These are phyloP conservation scores for Luvunga scandens DNA, from an alignment of 345 rosid genomes.

Conservation along the genomic window DNA sequence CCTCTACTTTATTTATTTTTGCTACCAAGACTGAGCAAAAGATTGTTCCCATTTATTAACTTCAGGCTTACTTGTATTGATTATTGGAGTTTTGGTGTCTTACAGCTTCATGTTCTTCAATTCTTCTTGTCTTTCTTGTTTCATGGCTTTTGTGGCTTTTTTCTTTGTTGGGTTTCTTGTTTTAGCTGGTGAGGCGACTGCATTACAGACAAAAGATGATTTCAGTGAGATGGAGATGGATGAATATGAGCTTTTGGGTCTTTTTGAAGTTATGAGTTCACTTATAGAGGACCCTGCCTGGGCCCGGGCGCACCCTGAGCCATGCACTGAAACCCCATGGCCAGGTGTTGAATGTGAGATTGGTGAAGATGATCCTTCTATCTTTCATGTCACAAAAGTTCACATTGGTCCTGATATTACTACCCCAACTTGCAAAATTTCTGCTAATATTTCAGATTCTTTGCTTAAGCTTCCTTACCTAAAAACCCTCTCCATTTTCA, in stretches of 20 bases:
- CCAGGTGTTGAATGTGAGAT: constrained; percentile 48
- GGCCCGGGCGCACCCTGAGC: constrained; percentile 36
- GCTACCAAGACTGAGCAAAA: neutral
- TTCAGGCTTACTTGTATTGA: neutral
- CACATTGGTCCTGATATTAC: constrained; percentile 44
- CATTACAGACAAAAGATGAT: constrained; percentile 15
- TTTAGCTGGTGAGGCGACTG: constrained; percentile 23
- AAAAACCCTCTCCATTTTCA: constrained; percentile 38
- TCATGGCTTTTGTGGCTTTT: constrained; percentile 31
- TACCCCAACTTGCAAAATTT: constrained; percentile 37
- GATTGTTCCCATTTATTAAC: neutral
- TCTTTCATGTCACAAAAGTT: constrained; percentile 41
- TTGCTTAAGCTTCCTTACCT: constrained; percentile 40
- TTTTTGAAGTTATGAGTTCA: constrained; percentile 35
- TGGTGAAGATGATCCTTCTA: constrained; percentile 24
- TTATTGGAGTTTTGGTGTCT: neutral
- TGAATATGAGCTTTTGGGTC: constrained; percentile 32
- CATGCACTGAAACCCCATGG: constrained; percentile 57
- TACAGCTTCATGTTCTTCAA: neutral
- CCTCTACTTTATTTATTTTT: neutral
- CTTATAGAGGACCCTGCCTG: constrained; percentile 41
- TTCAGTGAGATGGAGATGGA: constrained; percentile 26
- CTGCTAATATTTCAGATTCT: constrained; percentile 37
- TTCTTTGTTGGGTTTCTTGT: constrained; percentile 28
- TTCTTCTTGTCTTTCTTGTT: neutral